Evolutionary conservation across 2,329 filamentous ascomycete genomes (phyloP), one percentile per base, ranked within the genome.

Genomic region (Neofusicoccum laricinum): DNA sequence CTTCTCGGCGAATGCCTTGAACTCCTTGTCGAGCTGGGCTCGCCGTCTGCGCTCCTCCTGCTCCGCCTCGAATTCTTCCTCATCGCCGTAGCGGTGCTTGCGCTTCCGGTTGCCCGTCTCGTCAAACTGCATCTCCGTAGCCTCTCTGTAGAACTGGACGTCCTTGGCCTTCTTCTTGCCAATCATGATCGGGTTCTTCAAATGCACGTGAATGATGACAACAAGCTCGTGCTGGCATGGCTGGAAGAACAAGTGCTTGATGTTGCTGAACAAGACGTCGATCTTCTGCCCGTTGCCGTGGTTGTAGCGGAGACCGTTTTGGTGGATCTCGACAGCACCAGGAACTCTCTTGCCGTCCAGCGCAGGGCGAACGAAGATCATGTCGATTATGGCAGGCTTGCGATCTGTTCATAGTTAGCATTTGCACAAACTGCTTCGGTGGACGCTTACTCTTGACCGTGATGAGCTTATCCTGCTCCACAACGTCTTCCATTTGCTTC

Each of bases 131-230:
- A 99, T 98, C 70, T 99, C 95, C 0, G 95, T 98, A 3, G 95
- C 95, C 80, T 99, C 95, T 62, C 95, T 88, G 74, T 97, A 97
- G 79, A 99, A 99, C 71, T 99, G 96, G 1, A 99, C 91, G 76
- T 99, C 96, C 81, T 95, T 97, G 11, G 95, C 96, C 86, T 99
- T 99, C 82, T 96, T 96, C 84, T 97, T 98, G 66, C 95, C 95
- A 67, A 99, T 91, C 77, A 99, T 93, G 75, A 99, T 98, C 2
- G 95, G 95, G 67, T 97, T 96, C 80, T 97, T 97, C 57, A 99
- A 86, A 76, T 99, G 95, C 64, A 99, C 91, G 77, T 99, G 95
- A 70, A 99, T 97, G 71, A 99, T 92, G 69, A 99, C 96, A 69
- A 99, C 96, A 72, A 99, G 82, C 77, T 99, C 95, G 73, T 97